Conservation (phyloP, 805 yeast genomes). For the Candida argentea region DNA sequence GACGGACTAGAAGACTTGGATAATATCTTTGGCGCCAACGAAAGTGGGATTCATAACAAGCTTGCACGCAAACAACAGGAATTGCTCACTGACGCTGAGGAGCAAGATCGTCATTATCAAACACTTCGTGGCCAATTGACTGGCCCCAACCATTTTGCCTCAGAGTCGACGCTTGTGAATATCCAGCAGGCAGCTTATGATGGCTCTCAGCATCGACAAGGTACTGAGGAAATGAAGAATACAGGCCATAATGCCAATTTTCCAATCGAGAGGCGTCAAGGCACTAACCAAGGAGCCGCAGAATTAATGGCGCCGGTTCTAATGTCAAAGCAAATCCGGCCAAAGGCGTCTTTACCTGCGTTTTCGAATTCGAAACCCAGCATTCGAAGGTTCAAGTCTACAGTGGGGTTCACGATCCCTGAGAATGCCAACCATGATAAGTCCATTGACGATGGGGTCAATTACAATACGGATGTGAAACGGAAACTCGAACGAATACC, state of each 20-base stretch:
- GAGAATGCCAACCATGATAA: slow-evolving; percentile 3
- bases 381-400: slow-evolving; percentile 22
- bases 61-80: slow-evolving; percentile 15
- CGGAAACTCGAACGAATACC: slow-evolving; percentile 32
- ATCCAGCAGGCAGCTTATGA: too few relatives aligned
- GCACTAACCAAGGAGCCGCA: slow-evolving; percentile 29
- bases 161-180: slow-evolving; percentile 3
- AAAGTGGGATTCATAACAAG: slow-evolving; percentile 22
- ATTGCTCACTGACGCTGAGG: slow-evolving; percentile 24
- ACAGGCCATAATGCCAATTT: slow-evolving; percentile 26
- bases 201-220: slow-evolving; percentile 5
- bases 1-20: slow-evolving; percentile 30
- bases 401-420: slow-evolving; percentile 17
- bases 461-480: slow-evolving; percentile 24
- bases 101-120: slow-evolving; percentile 12
- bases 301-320: slow-evolving; percentile 4
- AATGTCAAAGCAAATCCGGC: neutral
- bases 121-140: slow-evolving; percentile 14
- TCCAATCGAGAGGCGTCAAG: slow-evolving; percentile 26
- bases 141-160: slow-evolving; percentile 16
- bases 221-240: slow-evolving; percentile 17
- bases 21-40: slow-evolving; percentile 27
- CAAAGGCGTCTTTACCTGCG: slow-evolving; percentile 14
- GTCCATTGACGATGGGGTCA: slow-evolving; percentile 12
- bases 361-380: slow-evolving; percentile 5